A percentile compares a stretch with the other conserved stretches of the same genome.
Evolutionary conservation across 768 basidiomycete species (phyloP).

Genomic region (Naganishia antarctica): DNA sequence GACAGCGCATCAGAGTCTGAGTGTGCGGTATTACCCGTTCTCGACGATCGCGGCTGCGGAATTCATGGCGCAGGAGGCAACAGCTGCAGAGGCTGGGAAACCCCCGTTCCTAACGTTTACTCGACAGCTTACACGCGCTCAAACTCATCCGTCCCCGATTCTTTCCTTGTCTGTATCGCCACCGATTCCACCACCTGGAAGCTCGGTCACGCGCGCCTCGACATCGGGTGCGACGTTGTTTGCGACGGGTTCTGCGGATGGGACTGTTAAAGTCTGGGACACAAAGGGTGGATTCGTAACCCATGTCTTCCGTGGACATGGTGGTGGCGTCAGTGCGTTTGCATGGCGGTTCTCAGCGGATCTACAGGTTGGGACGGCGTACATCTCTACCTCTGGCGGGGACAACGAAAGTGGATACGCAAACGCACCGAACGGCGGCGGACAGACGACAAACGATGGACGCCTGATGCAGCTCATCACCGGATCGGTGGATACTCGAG

Average conservation of each 20-base stretch:
- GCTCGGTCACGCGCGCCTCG: too few relatives aligned
- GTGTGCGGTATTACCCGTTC: slow-evolving; percentile 77
- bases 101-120: slow-evolving; percentile 58
- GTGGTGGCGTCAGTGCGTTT: slow-evolving; percentile 91
- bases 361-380: too few relatives aligned
- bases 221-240: slow-evolving; percentile 68
- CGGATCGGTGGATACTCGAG: slow-evolving; percentile 82
- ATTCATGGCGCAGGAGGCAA: background rate
- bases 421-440: slow-evolving; percentile 21
- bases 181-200: slow-evolving; percentile 53
- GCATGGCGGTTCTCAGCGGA: slow-evolving; percentile 75
- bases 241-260: slow-evolving; percentile 93
- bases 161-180: slow-evolving; percentile 70
- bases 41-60: slow-evolving; percentile 49
- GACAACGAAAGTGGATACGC: too few relatives aligned
- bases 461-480: slow-evolving; percentile 73
- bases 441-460: background rate
- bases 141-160: slow-evolving; percentile 77
- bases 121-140: slow-evolving; percentile 70
- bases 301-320: slow-evolving; percentile 92
- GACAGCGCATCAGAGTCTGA: slow-evolving; percentile 73
- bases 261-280: slow-evolving; percentile 95
- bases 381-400: too few relatives aligned
- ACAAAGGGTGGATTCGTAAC: slow-evolving; percentile 80
- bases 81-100: too few relatives aligned